Evolutionary conservation across 352 stramenopile genomes (phyloP).

Genomic region (Phytophthora boehmeriae): DNA sequence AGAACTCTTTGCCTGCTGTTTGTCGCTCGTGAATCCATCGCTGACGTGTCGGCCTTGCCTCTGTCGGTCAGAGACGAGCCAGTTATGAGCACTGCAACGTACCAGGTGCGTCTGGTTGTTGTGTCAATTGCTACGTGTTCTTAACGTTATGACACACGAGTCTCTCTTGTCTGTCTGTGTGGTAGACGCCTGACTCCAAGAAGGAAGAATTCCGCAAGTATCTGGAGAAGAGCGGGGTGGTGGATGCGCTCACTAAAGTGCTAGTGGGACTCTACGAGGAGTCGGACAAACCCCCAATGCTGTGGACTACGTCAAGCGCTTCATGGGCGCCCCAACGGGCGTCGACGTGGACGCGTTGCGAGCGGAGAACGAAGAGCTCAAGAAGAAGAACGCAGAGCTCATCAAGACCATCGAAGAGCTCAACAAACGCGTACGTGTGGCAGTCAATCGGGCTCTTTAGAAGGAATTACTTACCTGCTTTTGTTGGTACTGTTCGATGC

Average conservation of each 20-base stretch:
- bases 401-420: conserved; percentile 91
- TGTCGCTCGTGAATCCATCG: conserved; percentile 13
- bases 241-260: conserved; percentile 97
- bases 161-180: background rate
- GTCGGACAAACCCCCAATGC: conserved; percentile 94
- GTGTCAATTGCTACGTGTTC: background rate
- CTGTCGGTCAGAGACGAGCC: conserved; percentile 21
- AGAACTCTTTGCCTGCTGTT: conserved; percentile 10
- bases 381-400: conserved; percentile 92
- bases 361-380: conserved; percentile 92
- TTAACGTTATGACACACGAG: too few relatives aligned
- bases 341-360: conserved; percentile 91
- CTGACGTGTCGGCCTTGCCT: conserved; percentile 16
- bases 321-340: conserved; percentile 93
- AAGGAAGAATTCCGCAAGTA: conserved; percentile 99
- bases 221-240: conserved; percentile 97
- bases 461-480: background rate
- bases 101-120: conserved; percentile 45
- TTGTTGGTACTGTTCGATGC: conserved; percentile 10
- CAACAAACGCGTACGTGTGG: conserved; percentile 78
- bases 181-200: conserved; percentile 95
- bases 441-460: background rate
- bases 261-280: conserved; percentile 97
- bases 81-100: conserved; percentile 61
- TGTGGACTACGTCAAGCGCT: conserved; percentile 97